Percentiles rank a stretch among this genome's conserved stretches.
Evolutionary conservation across 768 basidiomycete genomes (phyloP).

Genomic region (Phylloporus rhodoxanthus): DNA sequence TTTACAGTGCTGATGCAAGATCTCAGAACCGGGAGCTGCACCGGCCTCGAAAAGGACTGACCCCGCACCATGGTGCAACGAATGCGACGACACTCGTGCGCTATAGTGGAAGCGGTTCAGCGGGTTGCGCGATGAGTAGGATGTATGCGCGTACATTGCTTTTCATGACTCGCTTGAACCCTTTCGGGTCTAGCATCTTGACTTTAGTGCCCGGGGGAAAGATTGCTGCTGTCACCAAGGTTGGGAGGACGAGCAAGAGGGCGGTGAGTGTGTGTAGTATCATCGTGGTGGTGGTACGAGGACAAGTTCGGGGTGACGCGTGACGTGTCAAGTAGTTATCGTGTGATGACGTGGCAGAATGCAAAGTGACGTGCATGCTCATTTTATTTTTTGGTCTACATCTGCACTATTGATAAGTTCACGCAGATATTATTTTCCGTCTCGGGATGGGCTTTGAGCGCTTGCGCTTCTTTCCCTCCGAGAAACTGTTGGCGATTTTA

Average conservation of each 20-base stretch:
- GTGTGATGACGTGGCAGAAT: background rate
- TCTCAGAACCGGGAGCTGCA: background rate
- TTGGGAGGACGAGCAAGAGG: slow-evolving; percentile 26
- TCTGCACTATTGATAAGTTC: background rate
- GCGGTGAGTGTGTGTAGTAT: slow-evolving; percentile 16
- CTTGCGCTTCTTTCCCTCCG: slow-evolving; percentile 84
- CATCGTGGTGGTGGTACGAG: slow-evolving; percentile 17
- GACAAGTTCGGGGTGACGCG: background rate
- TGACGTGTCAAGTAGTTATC: too few species aligned
- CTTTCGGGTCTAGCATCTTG: slow-evolving; percentile 66
- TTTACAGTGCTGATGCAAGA: slow-evolving; percentile 62
- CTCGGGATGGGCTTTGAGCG: slow-evolving; percentile 62
- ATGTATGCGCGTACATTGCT: slow-evolving; percentile 51
- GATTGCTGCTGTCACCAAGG: slow-evolving; percentile 39
- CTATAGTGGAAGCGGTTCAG: slow-evolving; percentile 31
- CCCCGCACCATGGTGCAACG: slow-evolving; percentile 93
- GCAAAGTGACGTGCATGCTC: too few species aligned
- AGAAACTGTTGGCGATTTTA: slow-evolving; percentile 81
- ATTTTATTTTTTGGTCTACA: slow-evolving; percentile 1
- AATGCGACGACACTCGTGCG: slow-evolving; percentile 79
- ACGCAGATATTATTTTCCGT: slow-evolving; percentile 41
- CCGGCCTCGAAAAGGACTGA: slow-evolving; percentile 32
- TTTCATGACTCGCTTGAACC: slow-evolving; percentile 69
- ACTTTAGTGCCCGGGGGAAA: slow-evolving; percentile 53
- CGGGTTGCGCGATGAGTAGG: too few species aligned